Base-by-base conservation (phyloP, 495 filamentous ascomycete species). In the Gamarada debralockiae region DNA sequence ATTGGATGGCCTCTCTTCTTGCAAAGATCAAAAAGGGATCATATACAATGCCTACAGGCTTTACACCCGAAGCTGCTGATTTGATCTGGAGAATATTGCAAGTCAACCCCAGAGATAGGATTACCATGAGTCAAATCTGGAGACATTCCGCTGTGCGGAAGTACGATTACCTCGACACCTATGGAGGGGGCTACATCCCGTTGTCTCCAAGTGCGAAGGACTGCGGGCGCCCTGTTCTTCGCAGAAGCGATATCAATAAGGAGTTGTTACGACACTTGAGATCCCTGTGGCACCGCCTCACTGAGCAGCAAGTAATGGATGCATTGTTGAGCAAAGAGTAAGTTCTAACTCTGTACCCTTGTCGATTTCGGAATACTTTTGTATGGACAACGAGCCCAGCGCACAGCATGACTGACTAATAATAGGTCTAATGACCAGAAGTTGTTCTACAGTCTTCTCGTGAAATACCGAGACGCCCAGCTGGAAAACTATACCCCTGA, bases 371-470 rank as follows among this genome's bases (percentile, higher is more conserved):
- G 37, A 39, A 20, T 20, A 20, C n/a, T 34, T 34, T 34, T 34
- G n/a, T 34, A 34, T 34, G 8, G n/a, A 34, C 8, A 34, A 34
- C 8, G 31, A n/a, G 8, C 31, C n/a, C 31, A n/a, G 8, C n/a
- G 8, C n/a, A 20, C 14, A 39, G 5, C 14, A n/a, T 15, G 24
- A 25, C 40, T 62, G 22, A 62, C 52, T 8, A 14, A 20, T 48
- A 12, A 41, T 50, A 95, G 89, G 56, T 73, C 76, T 1, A 97
- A 92, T 52, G 86, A 95, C 29, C 89, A 96, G 61, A 92, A 95
- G 57, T 73, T 91, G 62, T 95, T 97, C 58, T 98, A 97, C 72
- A 84, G 79, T 63, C 78, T 92, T 0, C 80, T 98, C 20, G 69
- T 84, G 53, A 84, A 81, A 58, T 92, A 95, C 64, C 75, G 86